These are phyloP conservation scores for Tetrahymena thermophila DNA, from an alignment of 73 alveolate species.

Conservation along the genomic window DNA sequence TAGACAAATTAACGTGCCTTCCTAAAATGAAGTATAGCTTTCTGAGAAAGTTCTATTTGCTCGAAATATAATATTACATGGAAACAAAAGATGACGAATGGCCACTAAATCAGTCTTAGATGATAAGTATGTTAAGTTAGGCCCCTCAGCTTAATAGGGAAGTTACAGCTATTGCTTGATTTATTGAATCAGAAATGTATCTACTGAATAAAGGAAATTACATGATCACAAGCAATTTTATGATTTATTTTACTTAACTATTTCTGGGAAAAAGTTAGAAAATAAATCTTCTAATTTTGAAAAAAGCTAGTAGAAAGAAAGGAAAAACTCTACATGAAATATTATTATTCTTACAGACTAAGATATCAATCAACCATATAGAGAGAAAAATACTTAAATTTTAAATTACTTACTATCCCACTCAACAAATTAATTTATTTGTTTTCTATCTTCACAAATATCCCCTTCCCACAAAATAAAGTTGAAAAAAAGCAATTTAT, in stretches of 20 bases:
- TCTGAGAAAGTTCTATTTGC: neutral
- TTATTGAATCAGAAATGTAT: neutral
- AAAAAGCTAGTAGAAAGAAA: neutral
- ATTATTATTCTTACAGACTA: too few relatives aligned
- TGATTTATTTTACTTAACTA: neutral
- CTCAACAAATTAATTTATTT: neutral
- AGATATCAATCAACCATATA: neutral
- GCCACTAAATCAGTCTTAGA: neutral
- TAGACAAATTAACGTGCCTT: neutral
- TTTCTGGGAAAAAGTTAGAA: neutral
- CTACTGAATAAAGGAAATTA: neutral
- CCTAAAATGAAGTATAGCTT: neutral
- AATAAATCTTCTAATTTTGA: neutral
- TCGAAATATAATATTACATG: neutral
- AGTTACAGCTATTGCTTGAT: neutral
- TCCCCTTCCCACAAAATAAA: neutral
- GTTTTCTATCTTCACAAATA: neutral
- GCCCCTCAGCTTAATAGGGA: neutral
- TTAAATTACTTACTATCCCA: too few relatives aligned
- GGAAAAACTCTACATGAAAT: neutral
- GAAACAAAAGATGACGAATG: too few relatives aligned
- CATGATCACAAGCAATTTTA: neutral
- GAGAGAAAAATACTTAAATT: neutral
- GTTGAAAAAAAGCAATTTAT: neutral
- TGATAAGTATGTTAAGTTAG: neutral